Base-by-base conservation (phyloP, 305 asterid species). In the Fraxinus greggii region DNA sequence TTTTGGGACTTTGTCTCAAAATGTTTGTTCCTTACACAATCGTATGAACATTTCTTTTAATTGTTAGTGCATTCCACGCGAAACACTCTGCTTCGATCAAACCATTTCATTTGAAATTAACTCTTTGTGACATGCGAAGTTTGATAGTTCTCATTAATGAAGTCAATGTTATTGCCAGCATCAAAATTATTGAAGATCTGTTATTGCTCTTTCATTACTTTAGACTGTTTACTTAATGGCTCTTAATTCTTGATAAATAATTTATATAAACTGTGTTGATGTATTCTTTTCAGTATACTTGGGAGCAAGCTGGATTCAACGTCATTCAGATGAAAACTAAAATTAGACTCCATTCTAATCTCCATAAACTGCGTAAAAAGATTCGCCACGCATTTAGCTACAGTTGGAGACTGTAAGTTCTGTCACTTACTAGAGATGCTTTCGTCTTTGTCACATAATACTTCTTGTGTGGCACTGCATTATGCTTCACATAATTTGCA, bases 231-330 rank as follows among this genome's bases (percentile, higher is more conserved):
- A 10, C 15, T 5, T 40, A 10, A 42, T 42, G 54, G 3, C 54
- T 42, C 54, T 8, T 12, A 42, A 2, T 4, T 56, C 65, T 56
- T 17, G 21, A n/a, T 56, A 17, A 2, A 17, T 56, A 56, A n/a
- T 56, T 48, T 56, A 24, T 59, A 0, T 5, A 35, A 48, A 45
- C 3, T 56, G 35, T 29, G 48, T 73, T 78, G 36, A 21, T 70
- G 19, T 63, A 42, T 48, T 23, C 6, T 48, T 85, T 88, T 86
- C 3, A 89, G 99, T 95, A 95, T 82, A 86, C 88, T 31, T 95
- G 99, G 97, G 98, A 95, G 93, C 99, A 95, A 92, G 97, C 88
- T 56, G 98, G 90, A 78, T 95, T 95, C 73, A 96, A 94, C 87
- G 87, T 93, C 75, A 87, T 95, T 81, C 91, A 91, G 83, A 87